Percentiles rank a stretch among this genome's conserved stretches.
Conservation (phyloP, 2,329 filamentous ascomycete genomes). For the Cordyceps farinosa region DNA sequence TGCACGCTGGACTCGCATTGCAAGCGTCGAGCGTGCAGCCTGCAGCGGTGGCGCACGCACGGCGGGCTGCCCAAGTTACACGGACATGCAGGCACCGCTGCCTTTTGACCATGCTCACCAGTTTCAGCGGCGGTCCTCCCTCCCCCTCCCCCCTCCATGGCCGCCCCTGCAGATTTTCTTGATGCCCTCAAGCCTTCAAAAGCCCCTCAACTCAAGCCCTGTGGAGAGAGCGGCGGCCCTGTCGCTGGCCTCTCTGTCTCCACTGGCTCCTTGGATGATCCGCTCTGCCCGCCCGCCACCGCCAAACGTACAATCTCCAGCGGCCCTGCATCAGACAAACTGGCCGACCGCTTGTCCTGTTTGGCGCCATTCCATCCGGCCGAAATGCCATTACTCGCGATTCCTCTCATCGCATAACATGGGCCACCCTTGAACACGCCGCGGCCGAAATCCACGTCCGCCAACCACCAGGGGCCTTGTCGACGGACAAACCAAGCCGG, state of each 20-base stretch:
- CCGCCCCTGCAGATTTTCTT: background rate
- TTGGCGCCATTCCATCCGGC: background rate
- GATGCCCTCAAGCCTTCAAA: background rate
- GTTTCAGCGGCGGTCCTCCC: background rate
- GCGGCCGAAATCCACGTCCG: background rate
- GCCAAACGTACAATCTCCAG: background rate
- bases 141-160: background rate
- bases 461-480: background rate
- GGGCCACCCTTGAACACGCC: too few relatives aligned
- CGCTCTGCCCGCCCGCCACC: background rate
- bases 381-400: background rate
- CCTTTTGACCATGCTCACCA: background rate
- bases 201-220: background rate
- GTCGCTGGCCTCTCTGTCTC: background rate
- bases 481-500: background rate
- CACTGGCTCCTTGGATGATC: background rate
- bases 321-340: background rate
- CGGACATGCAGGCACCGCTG: background rate
- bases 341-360: too few relatives aligned
- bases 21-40: background rate
- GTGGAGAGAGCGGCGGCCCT: background rate
- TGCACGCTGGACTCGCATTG: constrained; percentile 9
- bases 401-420: too few relatives aligned
- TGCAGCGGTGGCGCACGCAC: background rate
- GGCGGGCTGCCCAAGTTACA: background rate